These are phyloP conservation scores for Geotrichum fermentans DNA, from an alignment of 1,139 yeast genomes.

Conservation along the genomic window DNA sequence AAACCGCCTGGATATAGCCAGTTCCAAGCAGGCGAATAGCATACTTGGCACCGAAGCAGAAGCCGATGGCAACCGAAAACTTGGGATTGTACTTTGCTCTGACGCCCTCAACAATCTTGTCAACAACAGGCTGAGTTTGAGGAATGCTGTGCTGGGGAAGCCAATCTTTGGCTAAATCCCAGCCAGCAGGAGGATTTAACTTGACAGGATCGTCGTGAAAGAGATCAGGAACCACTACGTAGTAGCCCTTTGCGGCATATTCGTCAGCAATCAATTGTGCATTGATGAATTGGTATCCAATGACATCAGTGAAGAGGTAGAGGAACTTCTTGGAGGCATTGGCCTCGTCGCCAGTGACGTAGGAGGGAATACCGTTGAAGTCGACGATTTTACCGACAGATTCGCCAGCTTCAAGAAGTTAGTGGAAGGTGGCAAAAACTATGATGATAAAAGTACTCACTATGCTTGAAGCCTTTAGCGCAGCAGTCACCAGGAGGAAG, in stretches of 20 bases:
- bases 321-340: conserved; percentile 41
- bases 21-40: conserved; percentile 51
- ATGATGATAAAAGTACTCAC: conserved; percentile 13
- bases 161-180: conserved; percentile 47
- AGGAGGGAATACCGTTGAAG: conserved; percentile 23
- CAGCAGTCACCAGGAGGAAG: conserved; percentile 33
- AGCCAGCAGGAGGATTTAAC: conserved; percentile 31
- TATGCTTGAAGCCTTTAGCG: conserved; percentile 29
- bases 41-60: conserved; percentile 81
- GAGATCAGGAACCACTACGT: conserved; percentile 70
- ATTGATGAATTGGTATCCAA: conserved; percentile 57
- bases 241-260: conserved; percentile 58
- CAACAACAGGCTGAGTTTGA: conserved; percentile 42
- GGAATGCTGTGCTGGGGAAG: conserved; percentile 49
- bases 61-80: conserved; percentile 61
- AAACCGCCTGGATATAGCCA: conserved; percentile 54
- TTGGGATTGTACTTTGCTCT: conserved; percentile 47
- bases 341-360: conserved; percentile 31
- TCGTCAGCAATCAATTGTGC: conserved; percentile 62
- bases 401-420: conserved; percentile 22
- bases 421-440: conserved; percentile 13
- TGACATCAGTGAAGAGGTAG: conserved; percentile 63
- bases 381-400: conserved; percentile 22
- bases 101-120: conserved; percentile 41
- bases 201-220: conserved; percentile 50